These are phyloP conservation scores for Trametes pubescens DNA, from an alignment of 1,284 basidiomycete species.

Conservation along the genomic window DNA sequence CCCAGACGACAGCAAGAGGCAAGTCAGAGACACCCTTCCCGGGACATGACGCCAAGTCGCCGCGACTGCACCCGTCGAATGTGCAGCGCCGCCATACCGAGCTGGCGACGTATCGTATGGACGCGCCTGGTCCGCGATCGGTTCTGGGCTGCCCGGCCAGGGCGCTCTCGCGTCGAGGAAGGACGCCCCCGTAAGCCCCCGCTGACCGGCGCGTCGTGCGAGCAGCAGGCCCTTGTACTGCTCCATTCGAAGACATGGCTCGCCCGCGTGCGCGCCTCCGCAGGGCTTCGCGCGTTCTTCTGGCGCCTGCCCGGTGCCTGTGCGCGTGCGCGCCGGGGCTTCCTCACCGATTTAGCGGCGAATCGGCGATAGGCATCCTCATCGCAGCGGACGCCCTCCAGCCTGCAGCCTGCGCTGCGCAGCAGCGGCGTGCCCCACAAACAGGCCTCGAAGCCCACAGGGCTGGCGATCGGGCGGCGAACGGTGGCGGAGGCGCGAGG, in stretches of 20 bases:
- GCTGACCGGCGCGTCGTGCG: conserved; percentile 20
- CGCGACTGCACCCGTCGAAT: conserved; percentile 18
- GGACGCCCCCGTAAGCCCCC: conserved; percentile 26
- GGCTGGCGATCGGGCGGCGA: conserved; percentile 1
- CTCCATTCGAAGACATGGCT: conserved; percentile 22
- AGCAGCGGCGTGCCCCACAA: conserved; percentile 10
- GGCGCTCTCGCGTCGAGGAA: conserved; percentile 25
- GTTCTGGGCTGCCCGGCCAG: conserved; percentile 4
- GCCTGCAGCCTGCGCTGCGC: not conserved
- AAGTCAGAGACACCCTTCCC: not conserved
- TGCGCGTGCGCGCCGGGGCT: conserved; percentile 14
- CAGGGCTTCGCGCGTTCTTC: conserved; percentile 12
- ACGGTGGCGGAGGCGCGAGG: conserved; percentile 4
- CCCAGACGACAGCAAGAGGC: not conserved
- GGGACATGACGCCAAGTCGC: conserved; percentile 20
- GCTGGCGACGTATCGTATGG: not conserved
- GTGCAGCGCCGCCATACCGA: conserved; percentile 2
- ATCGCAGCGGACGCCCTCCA: conserved; percentile 18
- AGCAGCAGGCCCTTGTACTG: conserved; percentile 1
- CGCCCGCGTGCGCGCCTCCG: conserved; percentile 16
- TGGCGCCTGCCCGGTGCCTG: conserved; percentile 22
- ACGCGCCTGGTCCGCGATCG: conserved; percentile 5
- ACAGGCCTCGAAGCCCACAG: conserved; percentile 7
- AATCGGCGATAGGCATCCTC: conserved; percentile 32
- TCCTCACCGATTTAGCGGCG: conserved; percentile 20